Percentiles rank a stretch among this genome's conserved stretches.
These are phyloP conservation scores for Chrysoporthe deuterocubensis DNA, from an alignment of 2,329 filamentous ascomycete genomes.

Conservation along the genomic window DNA sequence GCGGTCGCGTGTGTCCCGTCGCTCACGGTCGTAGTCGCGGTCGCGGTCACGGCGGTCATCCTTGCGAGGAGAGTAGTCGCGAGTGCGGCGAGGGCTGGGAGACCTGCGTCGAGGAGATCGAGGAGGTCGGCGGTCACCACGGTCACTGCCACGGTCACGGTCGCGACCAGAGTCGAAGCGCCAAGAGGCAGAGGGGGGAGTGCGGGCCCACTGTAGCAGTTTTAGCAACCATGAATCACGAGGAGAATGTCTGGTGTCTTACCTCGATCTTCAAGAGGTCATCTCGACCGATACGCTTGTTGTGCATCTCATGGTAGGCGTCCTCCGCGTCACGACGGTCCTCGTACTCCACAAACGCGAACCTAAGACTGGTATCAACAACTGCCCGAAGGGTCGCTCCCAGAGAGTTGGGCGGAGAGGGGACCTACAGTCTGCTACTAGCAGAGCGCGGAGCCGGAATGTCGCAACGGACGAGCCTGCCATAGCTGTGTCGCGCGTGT, in stretches of 20 bases:
- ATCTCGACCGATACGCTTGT: conserved; percentile 95
- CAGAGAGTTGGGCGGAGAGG: background rate
- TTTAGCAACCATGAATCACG: conserved; percentile 23
- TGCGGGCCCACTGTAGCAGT: conserved; percentile 85
- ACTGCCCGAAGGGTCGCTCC: background rate
- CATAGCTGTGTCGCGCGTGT: conserved; percentile 70
- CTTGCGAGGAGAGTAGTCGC: conserved; percentile 86
- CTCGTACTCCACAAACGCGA: conserved; percentile 99
- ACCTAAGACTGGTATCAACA: conserved; percentile 53
- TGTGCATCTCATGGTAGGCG: conserved; percentile 99
- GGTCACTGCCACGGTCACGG: conserved; percentile 56
- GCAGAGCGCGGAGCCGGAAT: conserved; percentile 95
- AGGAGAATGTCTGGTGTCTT: conserved; percentile 38
- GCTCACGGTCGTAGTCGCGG: conserved; percentile 77
- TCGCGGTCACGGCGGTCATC: conserved; percentile 84
- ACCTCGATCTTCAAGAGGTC: conserved; percentile 98
- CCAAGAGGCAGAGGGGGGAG: conserved; percentile 97
- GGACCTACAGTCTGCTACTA: conserved; percentile 91
- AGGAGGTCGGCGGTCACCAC: conserved; percentile 45
- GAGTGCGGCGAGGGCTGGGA: conserved; percentile 73
- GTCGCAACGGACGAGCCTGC: conserved; percentile 95
- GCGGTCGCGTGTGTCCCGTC: conserved; percentile 72
- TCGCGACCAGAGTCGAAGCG: conserved; percentile 92
- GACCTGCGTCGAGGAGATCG: conserved; percentile 70
- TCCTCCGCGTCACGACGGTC: conserved; percentile 97